phyloP scores from a whole-genome alignment of 192 early-diverging fungal genomes.

The Kickxella alabastrina region DNA sequence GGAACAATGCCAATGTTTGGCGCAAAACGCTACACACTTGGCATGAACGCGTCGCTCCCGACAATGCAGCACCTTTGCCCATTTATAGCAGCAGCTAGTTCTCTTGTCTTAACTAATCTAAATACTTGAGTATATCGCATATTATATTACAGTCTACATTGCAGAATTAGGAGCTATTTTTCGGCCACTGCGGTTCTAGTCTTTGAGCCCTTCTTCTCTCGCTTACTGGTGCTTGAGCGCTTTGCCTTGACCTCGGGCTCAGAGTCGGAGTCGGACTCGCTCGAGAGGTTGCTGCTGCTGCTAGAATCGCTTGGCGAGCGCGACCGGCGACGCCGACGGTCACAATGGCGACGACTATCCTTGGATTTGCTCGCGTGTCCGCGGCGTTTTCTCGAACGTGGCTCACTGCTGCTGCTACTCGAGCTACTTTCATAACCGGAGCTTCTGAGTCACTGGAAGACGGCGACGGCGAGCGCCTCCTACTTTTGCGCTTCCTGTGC shows the following conservation, averaged over 20 bases:
- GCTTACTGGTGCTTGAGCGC: too few species aligned
- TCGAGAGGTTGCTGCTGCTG: too few species aligned
- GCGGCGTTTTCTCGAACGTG: background rate
- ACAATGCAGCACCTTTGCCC: too few species aligned
- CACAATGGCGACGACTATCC: background rate
- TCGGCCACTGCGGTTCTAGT: too few species aligned
- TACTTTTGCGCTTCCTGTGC: slow-evolving; percentile 1
- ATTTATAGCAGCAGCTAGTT: too few species aligned
- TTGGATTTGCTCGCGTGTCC: background rate
- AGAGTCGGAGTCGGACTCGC: too few species aligned
- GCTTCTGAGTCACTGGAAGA: background rate
- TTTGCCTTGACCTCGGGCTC: too few species aligned
- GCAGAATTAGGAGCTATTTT: too few species aligned
- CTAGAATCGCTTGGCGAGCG: slow-evolving; percentile 7
- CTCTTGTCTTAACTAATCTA: too few species aligned
- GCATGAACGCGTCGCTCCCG: slow-evolving; percentile 21
- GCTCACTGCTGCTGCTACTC: background rate
- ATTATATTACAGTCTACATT: too few species aligned
- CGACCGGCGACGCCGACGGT: background rate
- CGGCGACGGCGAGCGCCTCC: background rate
- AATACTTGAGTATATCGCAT: too few species aligned
- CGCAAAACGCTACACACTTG: slow-evolving; percentile 16
- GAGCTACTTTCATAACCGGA: background rate
- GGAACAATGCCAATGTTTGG: slow-evolving; percentile 28
- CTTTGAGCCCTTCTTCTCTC: too few species aligned